These are phyloP conservation scores for Trichoderma atroviride DNA, from an alignment of 2,329 filamentous ascomycete genomes.

Conservation along the genomic window DNA sequence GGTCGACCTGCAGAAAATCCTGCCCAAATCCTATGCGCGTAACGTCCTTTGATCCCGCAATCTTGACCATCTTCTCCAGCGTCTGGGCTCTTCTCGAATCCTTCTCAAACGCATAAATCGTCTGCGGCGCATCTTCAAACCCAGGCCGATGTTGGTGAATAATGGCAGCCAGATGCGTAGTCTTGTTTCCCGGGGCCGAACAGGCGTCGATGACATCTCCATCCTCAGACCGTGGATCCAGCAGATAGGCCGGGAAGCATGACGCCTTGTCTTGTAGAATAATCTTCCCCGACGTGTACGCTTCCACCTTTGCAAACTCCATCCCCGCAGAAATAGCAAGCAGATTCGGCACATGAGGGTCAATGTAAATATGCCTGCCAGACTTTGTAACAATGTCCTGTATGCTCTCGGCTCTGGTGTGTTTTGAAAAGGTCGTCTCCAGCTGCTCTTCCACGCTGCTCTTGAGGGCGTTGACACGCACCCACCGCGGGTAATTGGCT, in stretches of 20 bases:
- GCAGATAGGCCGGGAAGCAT: slow-evolving; percentile 89
- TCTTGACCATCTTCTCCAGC: slow-evolving; percentile 79
- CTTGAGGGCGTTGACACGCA: slow-evolving; percentile 80
- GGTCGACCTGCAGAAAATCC: slow-evolving; percentile 81
- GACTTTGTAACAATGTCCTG: slow-evolving; percentile 53
- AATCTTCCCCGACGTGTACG: slow-evolving; percentile 75
- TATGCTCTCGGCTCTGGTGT: slow-evolving; percentile 59
- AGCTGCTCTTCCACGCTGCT: slow-evolving; percentile 72
- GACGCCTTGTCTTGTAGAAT: slow-evolving; percentile 97
- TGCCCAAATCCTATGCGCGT: slow-evolving; percentile 72
- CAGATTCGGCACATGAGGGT: slow-evolving; percentile 80
- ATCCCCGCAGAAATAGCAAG: slow-evolving; percentile 73
- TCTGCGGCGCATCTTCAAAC: slow-evolving; percentile 39
- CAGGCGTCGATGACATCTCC: slow-evolving; percentile 90
- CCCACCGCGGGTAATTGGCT: slow-evolving; percentile 80
- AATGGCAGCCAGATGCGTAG: slow-evolving; percentile 85
- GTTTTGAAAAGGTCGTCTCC: slow-evolving; percentile 71
- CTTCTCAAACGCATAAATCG: slow-evolving; percentile 79
- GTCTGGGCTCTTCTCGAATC: slow-evolving; percentile 71
- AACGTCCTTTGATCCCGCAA: slow-evolving; percentile 69
- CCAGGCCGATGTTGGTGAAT: slow-evolving; percentile 51
- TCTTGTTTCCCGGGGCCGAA: slow-evolving; percentile 96
- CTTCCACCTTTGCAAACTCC: slow-evolving; percentile 71
- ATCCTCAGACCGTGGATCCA: slow-evolving; percentile 67
- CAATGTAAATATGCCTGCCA: slow-evolving; percentile 66